Conservation (phyloP, 495 filamentous ascomycete species). For the Xylaria venustula region DNA sequence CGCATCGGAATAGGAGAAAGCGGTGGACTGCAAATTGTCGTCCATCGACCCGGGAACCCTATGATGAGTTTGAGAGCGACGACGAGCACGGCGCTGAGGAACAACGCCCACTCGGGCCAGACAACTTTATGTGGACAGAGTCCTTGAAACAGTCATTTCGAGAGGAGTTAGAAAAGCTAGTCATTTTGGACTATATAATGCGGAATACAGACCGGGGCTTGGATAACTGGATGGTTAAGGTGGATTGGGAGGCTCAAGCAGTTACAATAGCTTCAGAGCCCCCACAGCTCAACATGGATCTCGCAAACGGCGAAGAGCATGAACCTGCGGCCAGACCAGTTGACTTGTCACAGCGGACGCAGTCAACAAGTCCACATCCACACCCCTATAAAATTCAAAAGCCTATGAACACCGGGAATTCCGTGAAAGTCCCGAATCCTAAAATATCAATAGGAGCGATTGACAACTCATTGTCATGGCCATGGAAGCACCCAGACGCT, state of each 20-base stretch:
- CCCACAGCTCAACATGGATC: slow-evolving; percentile 59
- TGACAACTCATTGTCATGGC: slow-evolving; percentile 97
- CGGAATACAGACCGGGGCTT: slow-evolving; percentile 94
- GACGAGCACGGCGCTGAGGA: slow-evolving; percentile 38
- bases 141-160: slow-evolving; percentile 85
- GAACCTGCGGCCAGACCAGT: slow-evolving; percentile 60
- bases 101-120: slow-evolving; percentile 38
- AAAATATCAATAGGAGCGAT: slow-evolving; percentile 85
- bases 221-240: slow-evolving; percentile 99
- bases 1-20: slow-evolving; percentile 67
- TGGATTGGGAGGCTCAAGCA: slow-evolving; percentile 78
- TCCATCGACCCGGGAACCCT: slow-evolving; percentile 56
- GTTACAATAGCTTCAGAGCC: slow-evolving; percentile 86
- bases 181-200: slow-evolving; percentile 99
- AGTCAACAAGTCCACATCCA: slow-evolving; percentile 44
- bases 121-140: slow-evolving; percentile 83
- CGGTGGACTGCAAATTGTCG: slow-evolving; percentile 83
- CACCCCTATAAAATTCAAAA: slow-evolving; percentile 77
- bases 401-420: slow-evolving; percentile 74
- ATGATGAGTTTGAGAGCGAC: slow-evolving; percentile 71
- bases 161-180: slow-evolving; percentile 94
- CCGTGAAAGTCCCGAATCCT: slow-evolving; percentile 51
- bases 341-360: slow-evolving; percentile 46
- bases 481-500: slow-evolving; percentile 98
- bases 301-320: slow-evolving; percentile 46